Evolutionary conservation across 345 rosid genomes (phyloP).

Genomic region (Camelina sativa): DNA sequence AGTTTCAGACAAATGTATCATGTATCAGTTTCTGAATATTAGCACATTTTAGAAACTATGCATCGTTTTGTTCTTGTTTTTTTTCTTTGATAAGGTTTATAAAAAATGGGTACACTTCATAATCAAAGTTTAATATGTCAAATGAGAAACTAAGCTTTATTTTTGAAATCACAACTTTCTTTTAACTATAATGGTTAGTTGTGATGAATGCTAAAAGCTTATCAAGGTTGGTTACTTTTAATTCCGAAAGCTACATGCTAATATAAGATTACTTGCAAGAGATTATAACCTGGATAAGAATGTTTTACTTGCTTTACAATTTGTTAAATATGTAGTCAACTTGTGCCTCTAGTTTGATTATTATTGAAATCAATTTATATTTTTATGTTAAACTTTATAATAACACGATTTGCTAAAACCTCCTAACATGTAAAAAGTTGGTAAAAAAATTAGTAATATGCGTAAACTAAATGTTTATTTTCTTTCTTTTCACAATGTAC

Average conservation of each 20-base stretch:
- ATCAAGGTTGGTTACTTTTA: constrained; percentile 11
- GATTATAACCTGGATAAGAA: no score
- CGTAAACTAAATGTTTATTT: neutral
- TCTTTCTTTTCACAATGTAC: neutral
- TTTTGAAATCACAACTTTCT: constrained; percentile 2
- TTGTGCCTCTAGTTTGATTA: neutral
- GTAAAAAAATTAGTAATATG: neutral
- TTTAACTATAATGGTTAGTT: constrained; percentile 14
- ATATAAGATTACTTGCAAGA: no score
- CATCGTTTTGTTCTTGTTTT: constrained; percentile 28
- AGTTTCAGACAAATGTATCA: constrained; percentile 30
- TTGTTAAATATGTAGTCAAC: neutral
- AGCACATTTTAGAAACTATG: constrained; percentile 23
- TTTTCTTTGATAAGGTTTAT: neutral
- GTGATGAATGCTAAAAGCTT: neutral
- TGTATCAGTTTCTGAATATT: constrained; percentile 20
- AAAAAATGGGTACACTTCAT: neutral
- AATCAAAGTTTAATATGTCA: constrained; percentile 11
- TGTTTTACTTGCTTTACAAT: neutral
- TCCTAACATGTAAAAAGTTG: neutral
- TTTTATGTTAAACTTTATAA: neutral
- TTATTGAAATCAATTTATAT: neutral
- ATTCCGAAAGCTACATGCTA: no score
- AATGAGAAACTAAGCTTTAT: constrained; percentile 18
- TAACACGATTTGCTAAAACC: neutral